Base-by-base conservation (phyloP, 495 filamentous ascomycete genomes). In the Penicillium lagena region DNA sequence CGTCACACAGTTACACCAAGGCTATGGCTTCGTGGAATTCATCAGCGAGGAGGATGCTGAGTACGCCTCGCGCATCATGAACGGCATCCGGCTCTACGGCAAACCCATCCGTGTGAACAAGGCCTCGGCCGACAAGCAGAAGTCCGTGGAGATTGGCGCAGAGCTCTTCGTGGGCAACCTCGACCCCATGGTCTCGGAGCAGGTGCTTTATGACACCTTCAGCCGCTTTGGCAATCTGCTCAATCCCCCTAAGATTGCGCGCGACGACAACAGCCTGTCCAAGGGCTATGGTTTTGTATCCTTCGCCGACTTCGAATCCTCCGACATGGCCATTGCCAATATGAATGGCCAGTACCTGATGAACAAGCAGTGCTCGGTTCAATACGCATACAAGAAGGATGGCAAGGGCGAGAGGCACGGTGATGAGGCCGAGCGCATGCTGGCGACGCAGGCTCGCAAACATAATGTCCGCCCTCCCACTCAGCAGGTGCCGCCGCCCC, bases 371-470 rank as follows among this genome's bases (percentile, higher is more conserved):
- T 82, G 95, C 52, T 86, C 83, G 2, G 94, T 97, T 35, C 91
- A 98, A 62, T 98, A 98, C 64, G 93, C 93, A 34, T 98, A 95
- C 75, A 98, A 98, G 77, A 97, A 97, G 66, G 94, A 98, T 57
- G 93, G 94, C 35, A 95, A 96, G 67, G 90, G 91, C 48, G 93
- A 97, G 69, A 77, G 94, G 27, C 93, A 98, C 60, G 93, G 93
- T 46, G 93, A 98, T 56, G 75, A 90, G 58, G 93, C 94, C 29
- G 93, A 98, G 67, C 78, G 93, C 52, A 89, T 85, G 78, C 76
- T 98, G 40, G 94, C 93, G 36, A 82, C 86, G 34, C 89, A 96
- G 61, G 93, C 90, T 41, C 88, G 90, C 60, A 90, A 90, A 62
- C 89, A 97, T 67, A 95, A 95, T 55, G 87, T 98, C 42, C 76